Evolutionary conservation across 1,139 yeast species (phyloP).

Genomic region (Scheffersomyces parashehatae): DNA sequence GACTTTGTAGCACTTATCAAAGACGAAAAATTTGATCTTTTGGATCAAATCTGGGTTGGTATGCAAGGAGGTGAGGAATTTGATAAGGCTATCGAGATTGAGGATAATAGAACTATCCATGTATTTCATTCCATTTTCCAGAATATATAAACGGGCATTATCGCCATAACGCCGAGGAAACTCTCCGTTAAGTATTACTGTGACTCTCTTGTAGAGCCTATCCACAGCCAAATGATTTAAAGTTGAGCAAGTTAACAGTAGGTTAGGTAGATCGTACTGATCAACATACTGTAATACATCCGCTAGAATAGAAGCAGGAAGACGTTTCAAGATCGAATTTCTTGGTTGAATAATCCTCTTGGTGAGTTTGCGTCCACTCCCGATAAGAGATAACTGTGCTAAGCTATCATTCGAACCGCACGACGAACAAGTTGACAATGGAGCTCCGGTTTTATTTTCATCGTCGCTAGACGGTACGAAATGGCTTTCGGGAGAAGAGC

Average conservation of each 20-base stretch:
- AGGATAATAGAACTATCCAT: conserved; percentile 37
- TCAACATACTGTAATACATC: conserved; percentile 22
- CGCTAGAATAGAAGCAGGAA: conserved; percentile 16
- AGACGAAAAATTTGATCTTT: conserved; percentile 30
- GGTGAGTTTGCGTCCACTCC: not conserved
- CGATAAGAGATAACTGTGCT: not conserved
- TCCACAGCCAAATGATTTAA: conserved; percentile 25
- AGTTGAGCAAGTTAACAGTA: conserved; percentile 25
- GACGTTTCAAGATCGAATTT: conserved; percentile 6
- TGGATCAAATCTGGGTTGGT: conserved; percentile 21
- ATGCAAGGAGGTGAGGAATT: conserved; percentile 22
- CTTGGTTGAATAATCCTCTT: conserved; percentile 6
- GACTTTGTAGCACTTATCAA: conserved; percentile 34
- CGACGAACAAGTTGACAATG: not conserved
- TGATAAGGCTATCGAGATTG: conserved; percentile 16
- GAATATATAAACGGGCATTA: conserved; percentile 19
- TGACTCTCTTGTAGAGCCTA: conserved; percentile 32
- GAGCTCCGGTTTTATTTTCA: not conserved
- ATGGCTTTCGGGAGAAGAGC: not conserved
- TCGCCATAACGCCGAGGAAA: conserved; percentile 24
- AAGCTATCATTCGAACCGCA: too few relatives aligned
- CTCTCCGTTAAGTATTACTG: conserved; percentile 33
- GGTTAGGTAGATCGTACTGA: conserved; percentile 33
- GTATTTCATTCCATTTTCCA: conserved; percentile 30
- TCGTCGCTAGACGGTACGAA: not conserved